phyloP scores from a whole-genome alignment of 2,329 filamentous ascomycete genomes.

The Cladosporium velox region DNA sequence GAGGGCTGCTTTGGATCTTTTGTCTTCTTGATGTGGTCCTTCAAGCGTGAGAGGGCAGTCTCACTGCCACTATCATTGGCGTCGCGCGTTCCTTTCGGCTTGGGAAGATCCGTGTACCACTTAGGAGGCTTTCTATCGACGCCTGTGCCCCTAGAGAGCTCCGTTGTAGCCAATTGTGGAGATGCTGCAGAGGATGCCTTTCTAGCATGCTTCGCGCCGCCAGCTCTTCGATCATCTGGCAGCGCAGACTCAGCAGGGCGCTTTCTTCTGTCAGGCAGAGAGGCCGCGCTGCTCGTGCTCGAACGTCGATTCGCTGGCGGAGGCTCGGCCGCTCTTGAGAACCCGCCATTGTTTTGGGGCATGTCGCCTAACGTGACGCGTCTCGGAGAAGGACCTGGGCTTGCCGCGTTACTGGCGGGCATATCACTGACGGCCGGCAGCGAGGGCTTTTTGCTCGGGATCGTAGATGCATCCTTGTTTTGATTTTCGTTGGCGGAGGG shows the following conservation, averaged over 20 bases:
- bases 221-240: background rate
- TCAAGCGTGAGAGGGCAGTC: background rate
- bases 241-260: background rate
- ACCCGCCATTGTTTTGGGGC: background rate
- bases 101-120: slow-evolving; percentile 3
- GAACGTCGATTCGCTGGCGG: background rate
- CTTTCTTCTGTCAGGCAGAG: background rate
- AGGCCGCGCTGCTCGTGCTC: background rate
- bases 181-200: background rate
- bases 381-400: background rate
- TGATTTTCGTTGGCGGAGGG: background rate
- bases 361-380: background rate
- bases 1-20: background rate
- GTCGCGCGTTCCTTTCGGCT: background rate
- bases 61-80: background rate
- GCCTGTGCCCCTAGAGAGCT: background rate
- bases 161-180: background rate
- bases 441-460: background rate
- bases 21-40: background rate
- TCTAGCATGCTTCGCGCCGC: background rate
- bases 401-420: background rate
- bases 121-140: background rate
- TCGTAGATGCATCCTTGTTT: background rate
- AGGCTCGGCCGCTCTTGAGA: background rate
- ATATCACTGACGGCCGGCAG: background rate